Evolutionary conservation across 257 asterid genomes (phyloP).

Genomic region (Penstemon eatonii): DNA sequence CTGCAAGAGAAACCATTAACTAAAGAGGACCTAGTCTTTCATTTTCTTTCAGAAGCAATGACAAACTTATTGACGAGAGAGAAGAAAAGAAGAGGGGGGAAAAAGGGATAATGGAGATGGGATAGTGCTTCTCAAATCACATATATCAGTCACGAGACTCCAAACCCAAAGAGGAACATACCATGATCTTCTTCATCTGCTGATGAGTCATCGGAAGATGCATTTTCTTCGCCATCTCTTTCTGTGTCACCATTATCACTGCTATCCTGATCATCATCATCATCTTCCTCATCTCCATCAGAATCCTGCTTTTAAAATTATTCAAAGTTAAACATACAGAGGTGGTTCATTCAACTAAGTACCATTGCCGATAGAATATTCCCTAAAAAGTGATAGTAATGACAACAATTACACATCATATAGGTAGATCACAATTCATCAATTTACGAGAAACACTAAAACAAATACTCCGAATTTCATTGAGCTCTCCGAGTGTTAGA

Average conservation of each 20-base stretch:
- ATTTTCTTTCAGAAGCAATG: constrained; percentile 4
- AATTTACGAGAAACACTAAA: too few relatives aligned
- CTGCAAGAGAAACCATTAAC: constrained; percentile 39
- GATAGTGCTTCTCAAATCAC: constrained; percentile 18
- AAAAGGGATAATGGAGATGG: neutral
- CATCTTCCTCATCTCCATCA: constrained; percentile 40
- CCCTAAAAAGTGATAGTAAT: constrained; percentile 7
- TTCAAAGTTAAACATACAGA: neutral
- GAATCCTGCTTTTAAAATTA: constrained; percentile 48
- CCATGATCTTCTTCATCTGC: constrained; percentile 48
- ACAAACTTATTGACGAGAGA: constrained; percentile 3
- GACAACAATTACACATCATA: constrained; percentile 10
- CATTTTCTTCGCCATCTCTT: constrained; percentile 30
- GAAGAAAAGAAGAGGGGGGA: neutral
- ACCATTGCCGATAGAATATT: constrained; percentile 18
- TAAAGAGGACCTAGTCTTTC: constrained; percentile 10
- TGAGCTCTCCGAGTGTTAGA: neutral
- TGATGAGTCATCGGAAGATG: constrained; percentile 37
- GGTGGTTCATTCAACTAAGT: constrained; percentile 1
- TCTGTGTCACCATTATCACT: constrained; percentile 35
- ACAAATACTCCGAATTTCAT: too few relatives aligned
- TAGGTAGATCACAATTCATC: neutral
- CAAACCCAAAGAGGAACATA: constrained; percentile 25
- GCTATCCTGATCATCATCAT: constrained; percentile 38
- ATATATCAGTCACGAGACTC: neutral